These are phyloP conservation scores for Colletotrichum sansevieriae DNA, from an alignment of 2,329 filamentous ascomycete genomes.

Conservation along the genomic window DNA sequence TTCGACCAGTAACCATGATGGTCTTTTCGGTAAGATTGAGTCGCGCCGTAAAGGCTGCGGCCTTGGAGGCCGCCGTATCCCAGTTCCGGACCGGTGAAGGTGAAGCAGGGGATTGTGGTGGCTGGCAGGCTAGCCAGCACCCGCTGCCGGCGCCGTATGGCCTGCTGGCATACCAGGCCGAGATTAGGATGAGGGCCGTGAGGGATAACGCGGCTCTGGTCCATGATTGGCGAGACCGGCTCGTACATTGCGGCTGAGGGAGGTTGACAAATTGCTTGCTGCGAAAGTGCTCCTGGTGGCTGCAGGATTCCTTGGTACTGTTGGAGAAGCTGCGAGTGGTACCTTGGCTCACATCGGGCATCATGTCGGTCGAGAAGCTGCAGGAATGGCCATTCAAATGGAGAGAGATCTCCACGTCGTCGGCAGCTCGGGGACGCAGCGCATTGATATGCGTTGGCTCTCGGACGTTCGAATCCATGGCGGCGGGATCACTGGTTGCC, in stretches of 20 bases:
- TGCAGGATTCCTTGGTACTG: constrained; percentile 20
- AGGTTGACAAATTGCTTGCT: constrained; percentile 1
- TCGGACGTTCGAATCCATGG: constrained; percentile 33
- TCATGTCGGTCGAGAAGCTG: constrained; percentile 39
- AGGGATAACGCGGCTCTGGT: constrained; percentile 34
- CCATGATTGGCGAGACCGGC: constrained; percentile 29
- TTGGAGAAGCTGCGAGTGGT: constrained; percentile 4
- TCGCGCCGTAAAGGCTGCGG: constrained; percentile 74
- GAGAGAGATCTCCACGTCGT: constrained; percentile 20
- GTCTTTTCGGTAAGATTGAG: constrained; percentile 84
- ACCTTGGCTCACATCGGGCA: constrained; percentile 33
- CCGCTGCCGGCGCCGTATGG: constrained; percentile 39
- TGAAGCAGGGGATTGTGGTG: constrained; percentile 33
- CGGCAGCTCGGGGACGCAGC: constrained; percentile 37
- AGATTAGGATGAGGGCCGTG: constrained; percentile 42
- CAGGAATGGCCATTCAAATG: constrained; percentile 40
- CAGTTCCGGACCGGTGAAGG: constrained; percentile 56
- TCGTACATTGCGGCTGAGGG: constrained; percentile 26
- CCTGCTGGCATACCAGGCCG: constrained; percentile 38
- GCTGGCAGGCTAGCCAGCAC: constrained; percentile 34
- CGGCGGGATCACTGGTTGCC: constrained; percentile 24
- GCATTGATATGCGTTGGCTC: constrained; percentile 38
- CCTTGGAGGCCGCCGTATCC: constrained; percentile 78
- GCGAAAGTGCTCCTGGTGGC: not conserved
- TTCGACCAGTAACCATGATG: constrained; percentile 79